Evolutionary conservation across 2,329 filamentous ascomycete species (phyloP), one percentile per base, ranked within the genome.

Genomic region (Fusarium oligoseptatum): DNA sequence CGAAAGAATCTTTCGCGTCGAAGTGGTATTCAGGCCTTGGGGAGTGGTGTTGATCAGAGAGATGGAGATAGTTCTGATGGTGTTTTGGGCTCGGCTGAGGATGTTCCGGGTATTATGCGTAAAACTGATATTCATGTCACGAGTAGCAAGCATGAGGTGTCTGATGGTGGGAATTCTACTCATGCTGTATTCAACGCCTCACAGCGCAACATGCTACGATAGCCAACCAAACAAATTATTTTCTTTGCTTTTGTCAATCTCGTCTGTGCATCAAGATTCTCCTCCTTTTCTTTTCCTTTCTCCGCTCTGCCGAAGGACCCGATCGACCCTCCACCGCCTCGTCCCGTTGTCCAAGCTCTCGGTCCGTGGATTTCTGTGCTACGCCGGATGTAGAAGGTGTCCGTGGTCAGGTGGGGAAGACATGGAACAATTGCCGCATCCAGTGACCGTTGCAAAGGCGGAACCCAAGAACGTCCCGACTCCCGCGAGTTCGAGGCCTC

Each of bases 21-120:
- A 6, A 74, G 58, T 45, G 78, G 77, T 9, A 71, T 79, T 39
- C 64, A 76, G 12, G 71, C 76, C 0, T 50, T 80, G 15, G 71
- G 75, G 0, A 76, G 70, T 29, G 70, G 72, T 11, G 43, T 66
- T 9, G 64, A 74, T 20, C 37, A 58, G 27, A 58, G 61, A 24
- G 48, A 67, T 20, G 60, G 63, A 11, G 67, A 71, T 24, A 74
- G 72, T 39, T 69, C 72, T 12, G 71, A 74, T 29, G 67, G 73
- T 10, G 71, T 73, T 29, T 36, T 73, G 34, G 32, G 43, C 7
- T 29, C 45, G 37, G 32, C 58, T 2, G 52, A 57, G 14, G 57
- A 58, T 8, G 52, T 50, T 9, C 29, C 58, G 17, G 71, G 68
- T 3, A 74, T 74, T 36, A 22, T 69, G 29, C 71, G 70, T 20